Base-by-base conservation (phyloP, 2,329 filamentous ascomycete genomes). In the Raffaelea albimanens region DNA sequence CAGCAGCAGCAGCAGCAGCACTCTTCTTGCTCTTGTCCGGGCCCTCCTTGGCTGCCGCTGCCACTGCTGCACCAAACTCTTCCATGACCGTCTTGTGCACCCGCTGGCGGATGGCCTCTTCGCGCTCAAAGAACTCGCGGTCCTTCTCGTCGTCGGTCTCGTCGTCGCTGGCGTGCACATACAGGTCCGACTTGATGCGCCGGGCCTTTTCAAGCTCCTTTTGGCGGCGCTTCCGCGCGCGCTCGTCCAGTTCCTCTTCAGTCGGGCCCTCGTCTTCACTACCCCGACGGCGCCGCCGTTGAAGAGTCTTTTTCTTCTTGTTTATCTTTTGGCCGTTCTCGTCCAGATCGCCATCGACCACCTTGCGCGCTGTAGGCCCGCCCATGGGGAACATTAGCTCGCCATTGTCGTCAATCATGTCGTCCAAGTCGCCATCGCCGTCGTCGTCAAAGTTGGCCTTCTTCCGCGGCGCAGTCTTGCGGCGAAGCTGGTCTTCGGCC, bases 171-270 rank as follows among this genome's bases (percentile, higher is more conserved):
- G 83, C 82, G 49, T 84, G 78, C 44, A 98, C 85, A 57, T 82
- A 91, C 36, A 91, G 66, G 21, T 83, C 82, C 57, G 86, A 94
- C 71, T 96, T 97, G 67, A 93, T 85, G 60, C 84, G 85, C 29
- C 72, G 71, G 43, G 80, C 75, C 64, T 89, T 89, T 58, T 90
- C 87, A n/a, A 78, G 68, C 55, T 95, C 82, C 55, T 78, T 83
- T 45, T 82, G 72, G 46, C 78, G 74, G 34, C 83, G 73, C 47
- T 72, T 76, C 13, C 74, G 72, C 13, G 80, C 80, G 48, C 76
- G 76, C 54, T 78, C 80, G 29, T 82, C 77, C 5, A 86, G 75
- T 40, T 82, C 80, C 22, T 82, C 72, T 4, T 80, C 69, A 8
- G 70, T 59, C n/a, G 62, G 69, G 42, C 69, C 68, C 39, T 68